Evolutionary conservation across 768 basidiomycete genomes (phyloP).

Genomic region (Suillus tomentosus): DNA sequence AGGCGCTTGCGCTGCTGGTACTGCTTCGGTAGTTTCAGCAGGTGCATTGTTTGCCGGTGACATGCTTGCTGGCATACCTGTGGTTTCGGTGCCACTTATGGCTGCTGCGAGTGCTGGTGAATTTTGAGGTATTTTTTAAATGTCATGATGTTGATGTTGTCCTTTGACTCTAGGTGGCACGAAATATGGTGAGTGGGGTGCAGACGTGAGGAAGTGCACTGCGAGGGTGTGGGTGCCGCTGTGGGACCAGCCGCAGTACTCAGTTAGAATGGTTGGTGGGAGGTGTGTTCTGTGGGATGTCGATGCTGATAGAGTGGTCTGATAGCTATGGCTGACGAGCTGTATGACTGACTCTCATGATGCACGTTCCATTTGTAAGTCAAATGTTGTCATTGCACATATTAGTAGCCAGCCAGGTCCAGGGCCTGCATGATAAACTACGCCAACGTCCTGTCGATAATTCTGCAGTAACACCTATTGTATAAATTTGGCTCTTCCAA

Average conservation of each 20-base stretch:
- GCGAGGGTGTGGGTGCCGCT: background rate
- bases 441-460: too few relatives aligned
- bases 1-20: background rate
- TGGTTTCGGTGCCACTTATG: background rate
- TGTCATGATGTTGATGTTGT: background rate
- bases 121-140: background rate
- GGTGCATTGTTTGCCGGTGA: background rate
- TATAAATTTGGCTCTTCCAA: too few relatives aligned
- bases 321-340: background rate
- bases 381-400: too few relatives aligned
- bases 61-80: background rate
- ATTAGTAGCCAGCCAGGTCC: too few relatives aligned
- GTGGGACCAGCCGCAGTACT: background rate
- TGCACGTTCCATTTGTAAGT: too few relatives aligned
- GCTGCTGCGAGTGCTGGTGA: background rate
- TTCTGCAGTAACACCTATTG: too few relatives aligned
- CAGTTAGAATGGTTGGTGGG: background rate
- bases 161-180: background rate
- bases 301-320: background rate
- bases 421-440: too few relatives aligned
- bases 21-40: constrained; percentile 15
- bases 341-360: too few relatives aligned
- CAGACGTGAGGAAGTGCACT: background rate
- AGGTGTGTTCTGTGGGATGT: background rate
- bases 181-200: background rate